Evolutionary conservation across 768 basidiomycete species (phyloP).

Genomic region (Lanmaoa rubissima): DNA sequence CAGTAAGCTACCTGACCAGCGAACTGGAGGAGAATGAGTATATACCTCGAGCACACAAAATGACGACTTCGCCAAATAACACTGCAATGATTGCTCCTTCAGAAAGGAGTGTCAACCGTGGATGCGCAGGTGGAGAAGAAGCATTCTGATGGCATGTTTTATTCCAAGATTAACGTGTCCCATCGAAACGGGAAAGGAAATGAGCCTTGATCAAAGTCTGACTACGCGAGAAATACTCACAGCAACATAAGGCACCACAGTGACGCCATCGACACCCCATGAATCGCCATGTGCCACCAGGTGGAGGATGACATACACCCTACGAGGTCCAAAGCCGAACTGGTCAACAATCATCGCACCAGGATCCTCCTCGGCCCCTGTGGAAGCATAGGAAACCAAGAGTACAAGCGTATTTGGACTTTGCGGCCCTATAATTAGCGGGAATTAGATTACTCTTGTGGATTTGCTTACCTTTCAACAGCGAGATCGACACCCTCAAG

Average conservation of each 20-base stretch:
- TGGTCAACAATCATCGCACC: slow-evolving; percentile 34
- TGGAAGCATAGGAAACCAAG: slow-evolving; percentile 65
- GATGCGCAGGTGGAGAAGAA: slow-evolving; percentile 68
- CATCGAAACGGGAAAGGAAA: neutral
- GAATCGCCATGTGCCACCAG: slow-evolving; percentile 34
- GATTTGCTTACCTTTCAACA: slow-evolving; percentile 48
- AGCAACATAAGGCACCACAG: slow-evolving; percentile 71
- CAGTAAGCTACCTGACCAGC: neutral
- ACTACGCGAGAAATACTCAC: slow-evolving; percentile 40
- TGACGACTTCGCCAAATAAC: slow-evolving; percentile 76
- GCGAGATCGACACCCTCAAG: slow-evolving; percentile 73
- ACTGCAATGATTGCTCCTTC: slow-evolving; percentile 58
- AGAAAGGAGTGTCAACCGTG: slow-evolving; percentile 60
- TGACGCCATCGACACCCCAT: slow-evolving; percentile 38
- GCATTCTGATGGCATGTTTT: slow-evolving; percentile 45
- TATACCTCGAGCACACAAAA: slow-evolving; percentile 65
- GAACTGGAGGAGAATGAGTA: neutral
- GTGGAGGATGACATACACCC: slow-evolving; percentile 63
- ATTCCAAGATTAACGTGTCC: neutral
- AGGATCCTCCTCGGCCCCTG: slow-evolving; percentile 41
- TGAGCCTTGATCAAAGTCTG: neutral
- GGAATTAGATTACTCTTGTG: neutral
- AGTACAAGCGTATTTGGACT: slow-evolving; percentile 57
- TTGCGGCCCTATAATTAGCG: slow-evolving; percentile 11
- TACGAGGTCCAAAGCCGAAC: slow-evolving; percentile 47